Evolutionary conservation across 23 red algal genomes (phyloP), one percentile per base, ranked within the genome.

Genomic region (Gracilaria domingensis): DNA sequence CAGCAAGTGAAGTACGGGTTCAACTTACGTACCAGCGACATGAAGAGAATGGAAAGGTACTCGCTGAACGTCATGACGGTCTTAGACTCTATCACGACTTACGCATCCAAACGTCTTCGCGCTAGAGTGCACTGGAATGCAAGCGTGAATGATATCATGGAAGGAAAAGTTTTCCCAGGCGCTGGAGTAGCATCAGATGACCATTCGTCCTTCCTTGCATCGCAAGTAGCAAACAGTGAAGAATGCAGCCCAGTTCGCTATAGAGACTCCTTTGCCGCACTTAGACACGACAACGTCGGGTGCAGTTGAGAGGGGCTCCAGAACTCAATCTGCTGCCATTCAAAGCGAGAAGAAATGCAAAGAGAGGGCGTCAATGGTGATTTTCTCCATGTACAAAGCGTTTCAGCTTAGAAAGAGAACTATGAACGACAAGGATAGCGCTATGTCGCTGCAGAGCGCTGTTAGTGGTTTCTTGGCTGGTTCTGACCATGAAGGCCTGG

Each of bases 11-110:
- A 56, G 25, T 70, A 35, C 28, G 4, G 4, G 12, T 70, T 36
- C 35, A 3, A 38, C 4, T 36, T 9, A 16, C 25, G 28, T 16
- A 9, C 4, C 12, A 70, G 65, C 35, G 65, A 70, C 35, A 7
- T 26, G 65, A 70, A 16, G 13, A 28, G 65, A 45, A 39, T 26
- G 3, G 42, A 49, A 12, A 70, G 33, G 44, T 17, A 59, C 29
- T 39, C 44, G 53, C n/a, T 62, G 3, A 88, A 88, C 35, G 42
- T 88, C 13, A 59, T 51, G 59, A 36, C 78, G 21, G 84, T 67
- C 11, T 33, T 77, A 67, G 67, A 66, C 37, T 57, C 59, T 9
- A 59, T 88, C 2, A 61, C 58, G 45, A 36, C 49, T 7, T 77
- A 77, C 30, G 84, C 84, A 8, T 38, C 26, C 29, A 12, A 75